Percentiles rank a stretch among this genome's conserved stretches.
phyloP scores from a whole-genome alignment of 495 filamentous ascomycete genomes.

The Xylaria palmicola region DNA sequence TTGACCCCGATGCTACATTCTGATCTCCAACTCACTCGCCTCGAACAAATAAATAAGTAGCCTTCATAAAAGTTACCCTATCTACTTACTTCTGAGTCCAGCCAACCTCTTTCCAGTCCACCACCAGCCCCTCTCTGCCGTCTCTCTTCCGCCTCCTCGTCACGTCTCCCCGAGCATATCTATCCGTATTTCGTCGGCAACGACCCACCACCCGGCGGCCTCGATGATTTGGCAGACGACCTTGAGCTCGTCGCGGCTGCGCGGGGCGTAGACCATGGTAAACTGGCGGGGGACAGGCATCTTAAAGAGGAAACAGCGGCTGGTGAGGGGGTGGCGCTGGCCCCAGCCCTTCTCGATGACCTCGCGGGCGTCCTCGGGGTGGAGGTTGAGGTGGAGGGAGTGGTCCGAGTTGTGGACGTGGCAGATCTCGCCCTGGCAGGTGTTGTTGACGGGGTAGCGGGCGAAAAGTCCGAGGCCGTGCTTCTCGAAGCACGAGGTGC shows the following conservation, averaged over 20 bases:
- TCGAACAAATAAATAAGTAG: not conserved
- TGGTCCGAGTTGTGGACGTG: constrained; percentile 77
- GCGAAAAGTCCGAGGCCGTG: constrained; percentile 73
- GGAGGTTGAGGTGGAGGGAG: constrained; percentile 72
- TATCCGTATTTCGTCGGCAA: constrained; percentile 43
- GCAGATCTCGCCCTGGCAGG: constrained; percentile 72
- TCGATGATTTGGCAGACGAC: constrained; percentile 69
- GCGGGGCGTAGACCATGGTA: constrained; percentile 81
- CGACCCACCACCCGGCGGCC: constrained; percentile 63
- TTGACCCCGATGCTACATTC: not conserved
- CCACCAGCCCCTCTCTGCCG: not conserved
- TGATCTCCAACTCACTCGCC: not conserved
- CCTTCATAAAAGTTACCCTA: not conserved
- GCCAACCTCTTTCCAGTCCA: not conserved
- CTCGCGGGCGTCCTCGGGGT: constrained; percentile 74
- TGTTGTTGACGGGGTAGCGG: constrained; percentile 57
- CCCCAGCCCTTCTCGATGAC: constrained; percentile 83
- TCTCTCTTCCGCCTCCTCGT: not conserved
- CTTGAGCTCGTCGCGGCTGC: constrained; percentile 59
- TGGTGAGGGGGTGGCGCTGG: constrained; percentile 81
- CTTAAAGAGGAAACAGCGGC: constrained; percentile 45
- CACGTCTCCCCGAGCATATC: constrained; percentile 21
- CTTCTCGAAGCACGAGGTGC: constrained; percentile 76
- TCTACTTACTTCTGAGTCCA: not conserved
- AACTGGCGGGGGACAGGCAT: constrained; percentile 66